Evolutionary conservation across 192 early-diverging fungal species (phyloP).

Genomic region (Entomortierella lignicola): DNA sequence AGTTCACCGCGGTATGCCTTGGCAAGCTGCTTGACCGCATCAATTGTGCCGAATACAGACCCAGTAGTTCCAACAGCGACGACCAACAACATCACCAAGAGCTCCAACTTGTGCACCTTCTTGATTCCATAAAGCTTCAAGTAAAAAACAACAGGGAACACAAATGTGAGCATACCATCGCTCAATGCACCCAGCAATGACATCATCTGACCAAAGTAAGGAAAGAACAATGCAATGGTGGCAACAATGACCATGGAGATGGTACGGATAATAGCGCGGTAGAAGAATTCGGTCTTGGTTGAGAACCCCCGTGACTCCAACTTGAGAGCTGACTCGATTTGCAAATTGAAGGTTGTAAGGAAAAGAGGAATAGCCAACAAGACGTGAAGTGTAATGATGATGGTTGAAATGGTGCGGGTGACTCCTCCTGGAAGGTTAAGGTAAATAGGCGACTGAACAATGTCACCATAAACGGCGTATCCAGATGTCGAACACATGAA

Average conservation of each 20-base stretch:
- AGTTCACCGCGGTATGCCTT: slow-evolving; percentile 59
- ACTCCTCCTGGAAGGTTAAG: slow-evolving; percentile 68
- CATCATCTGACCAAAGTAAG: slow-evolving; percentile 77
- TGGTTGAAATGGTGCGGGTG: slow-evolving; percentile 62
- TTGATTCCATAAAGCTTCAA: slow-evolving; percentile 62
- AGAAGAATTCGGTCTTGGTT: slow-evolving; percentile 51
- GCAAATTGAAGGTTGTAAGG: slow-evolving; percentile 70
- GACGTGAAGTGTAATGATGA: slow-evolving; percentile 77
- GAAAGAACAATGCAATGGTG: slow-evolving; percentile 62
- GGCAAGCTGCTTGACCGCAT: slow-evolving; percentile 69
- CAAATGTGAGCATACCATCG: slow-evolving; percentile 67
- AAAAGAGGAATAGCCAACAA: slow-evolving; percentile 74
- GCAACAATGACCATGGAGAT: slow-evolving; percentile 56
- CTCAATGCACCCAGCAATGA: slow-evolving; percentile 67
- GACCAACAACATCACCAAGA: slow-evolving; percentile 36
- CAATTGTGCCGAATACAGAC: slow-evolving; percentile 70
- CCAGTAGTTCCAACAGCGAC: slow-evolving; percentile 69
- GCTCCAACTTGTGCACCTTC: slow-evolving; percentile 32
- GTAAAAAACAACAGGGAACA: slow-evolving; percentile 70
- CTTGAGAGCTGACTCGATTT: slow-evolving; percentile 67
- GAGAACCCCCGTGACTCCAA: slow-evolving; percentile 58
- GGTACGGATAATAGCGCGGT: slow-evolving; percentile 61
- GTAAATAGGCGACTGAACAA: slow-evolving; percentile 70
- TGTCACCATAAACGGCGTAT: slow-evolving; percentile 72
- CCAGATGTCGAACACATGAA: slow-evolving; percentile 68